A percentile compares a stretch with the other conserved stretches of the same genome.
These are phyloP conservation scores for Tilletia indica DNA, from an alignment of 1,284 basidiomycete species.

Conservation along the genomic window DNA sequence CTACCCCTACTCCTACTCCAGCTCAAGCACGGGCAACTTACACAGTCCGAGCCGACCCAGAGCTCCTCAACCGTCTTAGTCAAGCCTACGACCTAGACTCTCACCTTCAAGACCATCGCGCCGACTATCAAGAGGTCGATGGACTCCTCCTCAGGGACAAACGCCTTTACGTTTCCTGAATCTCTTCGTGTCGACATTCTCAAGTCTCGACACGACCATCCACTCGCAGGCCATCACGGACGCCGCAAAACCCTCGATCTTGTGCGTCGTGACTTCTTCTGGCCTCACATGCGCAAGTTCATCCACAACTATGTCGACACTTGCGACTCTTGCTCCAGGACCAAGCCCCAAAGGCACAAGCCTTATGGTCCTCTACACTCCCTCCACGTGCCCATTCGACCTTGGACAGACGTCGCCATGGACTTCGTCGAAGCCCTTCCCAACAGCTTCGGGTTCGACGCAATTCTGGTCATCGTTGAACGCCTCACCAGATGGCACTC, in stretches of 20 bases:
- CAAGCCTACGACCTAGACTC: neutral
- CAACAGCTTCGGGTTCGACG: conserved; percentile 43
- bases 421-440: conserved; percentile 60
- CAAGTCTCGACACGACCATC: conserved; percentile 14
- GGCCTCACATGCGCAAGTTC: conserved; percentile 49
- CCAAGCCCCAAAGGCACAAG: conserved; percentile 48
- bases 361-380: conserved; percentile 56
- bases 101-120: neutral
- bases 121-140: conserved; percentile 1
- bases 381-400: conserved; percentile 52
- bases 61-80: neutral
- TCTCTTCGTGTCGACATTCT: conserved; percentile 1
- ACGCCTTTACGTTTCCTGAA: conserved; percentile 18
- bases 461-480: conserved; percentile 54
- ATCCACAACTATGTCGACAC: conserved; percentile 56
- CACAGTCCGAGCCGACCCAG: neutral
- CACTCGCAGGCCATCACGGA: conserved; percentile 17
- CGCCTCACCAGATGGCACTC: conserved; percentile 51
- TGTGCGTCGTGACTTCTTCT: conserved; percentile 57
- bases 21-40: neutral
- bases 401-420: conserved; percentile 59
- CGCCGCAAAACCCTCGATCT: conserved; percentile 15
- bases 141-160: neutral
- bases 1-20: too few species aligned
- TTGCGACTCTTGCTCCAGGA: conserved; percentile 58